Base-by-base conservation (phyloP, 306 rosid species). In the Trichosanthes truncata region DNA sequence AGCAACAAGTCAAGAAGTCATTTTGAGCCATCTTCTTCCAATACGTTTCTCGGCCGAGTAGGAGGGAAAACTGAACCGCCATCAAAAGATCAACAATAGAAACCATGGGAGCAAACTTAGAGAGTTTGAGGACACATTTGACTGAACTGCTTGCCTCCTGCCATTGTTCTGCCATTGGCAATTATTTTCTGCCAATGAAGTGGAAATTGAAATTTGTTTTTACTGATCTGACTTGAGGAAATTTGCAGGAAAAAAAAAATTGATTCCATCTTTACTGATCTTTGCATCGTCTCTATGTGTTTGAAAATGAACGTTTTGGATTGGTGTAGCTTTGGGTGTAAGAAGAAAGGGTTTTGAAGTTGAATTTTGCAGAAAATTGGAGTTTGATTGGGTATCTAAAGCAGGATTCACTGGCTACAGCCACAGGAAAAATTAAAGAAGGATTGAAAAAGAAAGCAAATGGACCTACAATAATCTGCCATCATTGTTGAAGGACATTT, bases 21-120 rank as follows among this genome's bases (percentile, higher is more conserved):
- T 81, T 81, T 69, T 52, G 83, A 80, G 60, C 61, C 83, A 23
- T 81, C 43, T 65, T 40, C 81, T 29, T 43, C 81, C 2, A 79
- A 65, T 49, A 46, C 57, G 52, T 74, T 74, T 21, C 48, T 76
- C 23, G 85, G 73, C 69, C 38, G 38, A 36, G 73, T 66, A 29
- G 73, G 73, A 12, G 21, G 56, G 36, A 33, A 75, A 81, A 57
- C 78, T 65, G 13, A 52, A 79, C 77, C 26, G 63, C n/a, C 43
- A 61, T 56, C 77, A 82, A 81, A 68, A 5, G 60, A 18, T 41
- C 55, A 72, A 3, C n/a, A 14, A 15, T 23, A 45, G n/a, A 25
- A 72, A 13, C 40, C 36, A 21, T 65, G 69, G 48, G 33, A 41
- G 51, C 12, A 21, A 41, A 41, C 33, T 68, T 21, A 17, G 23